These are phyloP conservation scores for Penicillium coprophilum DNA, from an alignment of 495 filamentous ascomycete species.

Conservation along the genomic window DNA sequence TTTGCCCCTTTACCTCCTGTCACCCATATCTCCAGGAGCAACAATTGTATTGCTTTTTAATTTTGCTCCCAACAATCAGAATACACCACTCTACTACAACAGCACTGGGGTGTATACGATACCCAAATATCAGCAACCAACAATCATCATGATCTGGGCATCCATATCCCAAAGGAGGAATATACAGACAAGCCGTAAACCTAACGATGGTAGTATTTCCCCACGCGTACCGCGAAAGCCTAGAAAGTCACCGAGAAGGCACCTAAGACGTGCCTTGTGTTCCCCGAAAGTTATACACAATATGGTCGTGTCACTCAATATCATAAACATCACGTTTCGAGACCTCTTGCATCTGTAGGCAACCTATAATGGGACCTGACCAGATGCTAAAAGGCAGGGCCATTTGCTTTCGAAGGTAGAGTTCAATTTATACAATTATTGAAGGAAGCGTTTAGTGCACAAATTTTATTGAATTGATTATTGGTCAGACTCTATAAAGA, in stretches of 20 bases:
- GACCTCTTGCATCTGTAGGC: neutral
- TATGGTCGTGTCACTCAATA: neutral
- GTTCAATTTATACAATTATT: neutral
- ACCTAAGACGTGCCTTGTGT: neutral
- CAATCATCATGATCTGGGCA: neutral
- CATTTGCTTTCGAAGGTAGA: neutral
- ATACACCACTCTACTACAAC: neutral
- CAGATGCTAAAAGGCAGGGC: neutral
- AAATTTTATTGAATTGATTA: neutral
- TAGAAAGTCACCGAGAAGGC: neutral
- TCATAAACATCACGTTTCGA: neutral
- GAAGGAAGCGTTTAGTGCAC: neutral
- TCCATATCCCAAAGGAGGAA: neutral
- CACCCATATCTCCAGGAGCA: neutral
- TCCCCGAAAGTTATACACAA: neutral
- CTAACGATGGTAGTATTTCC: neutral
- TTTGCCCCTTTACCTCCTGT: neutral
- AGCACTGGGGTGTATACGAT: neutral
- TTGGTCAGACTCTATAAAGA: constrained; percentile 7
- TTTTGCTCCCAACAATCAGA: neutral
- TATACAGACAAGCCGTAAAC: neutral
- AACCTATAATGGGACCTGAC: neutral
- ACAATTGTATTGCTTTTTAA: neutral
- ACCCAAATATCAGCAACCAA: neutral
- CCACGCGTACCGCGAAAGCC: neutral